phyloP scores from a whole-genome alignment of 345 rosid species.

The Atalantia buxifolia region DNA sequence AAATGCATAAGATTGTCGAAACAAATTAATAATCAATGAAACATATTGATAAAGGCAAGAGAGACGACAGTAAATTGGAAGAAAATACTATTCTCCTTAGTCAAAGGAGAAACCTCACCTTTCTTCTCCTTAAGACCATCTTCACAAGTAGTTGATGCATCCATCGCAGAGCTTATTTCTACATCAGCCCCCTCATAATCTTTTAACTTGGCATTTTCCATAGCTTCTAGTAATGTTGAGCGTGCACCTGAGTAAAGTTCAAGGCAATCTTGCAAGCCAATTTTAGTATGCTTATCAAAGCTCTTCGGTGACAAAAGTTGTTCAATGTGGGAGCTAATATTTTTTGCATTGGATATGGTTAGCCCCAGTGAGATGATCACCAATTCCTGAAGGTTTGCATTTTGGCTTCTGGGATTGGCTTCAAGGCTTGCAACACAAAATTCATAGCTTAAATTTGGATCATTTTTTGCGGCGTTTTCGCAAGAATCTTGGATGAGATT shows the following conservation, averaged over 20 bases:
- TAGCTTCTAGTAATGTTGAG: slow-evolving; percentile 16
- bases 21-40: no score
- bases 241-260: slow-evolving; percentile 32
- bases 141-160: slow-evolving; percentile 36
- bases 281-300: slow-evolving; percentile 8
- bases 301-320: slow-evolving; percentile 10
- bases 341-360: slow-evolving; percentile 23
- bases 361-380: slow-evolving; percentile 16
- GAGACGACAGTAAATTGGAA: slow-evolving; percentile 26
- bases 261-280: slow-evolving; percentile 30
- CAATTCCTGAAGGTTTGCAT: slow-evolving; percentile 20
- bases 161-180: slow-evolving; percentile 38
- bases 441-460: slow-evolving; percentile 21
- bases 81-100: slow-evolving; percentile 24
- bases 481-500: slow-evolving; percentile 27
- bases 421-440: slow-evolving; percentile 30
- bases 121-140: slow-evolving; percentile 34
- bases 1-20: no score
- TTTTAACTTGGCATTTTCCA: slow-evolving; percentile 2
- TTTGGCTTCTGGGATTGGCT: slow-evolving; percentile 24
- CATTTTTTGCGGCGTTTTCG: slow-evolving; percentile 25
- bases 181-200: slow-evolving; percentile 26
- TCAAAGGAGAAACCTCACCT: slow-evolving; percentile 24
- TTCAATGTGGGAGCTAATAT: slow-evolving; percentile 12
- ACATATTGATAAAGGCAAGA: slow-evolving; percentile 33